phyloP scores from a whole-genome alignment of 1,284 basidiomycete species.

The Ganoderma lucidum region DNA sequence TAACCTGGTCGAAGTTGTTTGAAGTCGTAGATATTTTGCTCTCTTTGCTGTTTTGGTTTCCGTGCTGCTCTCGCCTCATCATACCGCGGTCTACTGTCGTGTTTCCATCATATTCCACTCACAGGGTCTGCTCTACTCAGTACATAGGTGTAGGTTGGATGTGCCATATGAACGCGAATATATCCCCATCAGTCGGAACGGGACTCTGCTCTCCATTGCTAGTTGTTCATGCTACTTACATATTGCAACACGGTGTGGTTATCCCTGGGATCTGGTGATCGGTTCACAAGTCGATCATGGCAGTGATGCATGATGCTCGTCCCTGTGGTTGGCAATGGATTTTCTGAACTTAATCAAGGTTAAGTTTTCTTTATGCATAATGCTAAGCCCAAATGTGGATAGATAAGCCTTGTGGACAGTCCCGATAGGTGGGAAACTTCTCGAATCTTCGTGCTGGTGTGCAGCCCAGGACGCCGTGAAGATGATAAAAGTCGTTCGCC shows the following conservation, averaged over 20 bases:
- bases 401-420: constrained; percentile 6
- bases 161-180: constrained; percentile 2
- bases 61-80: neutral
- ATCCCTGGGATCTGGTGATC: neutral
- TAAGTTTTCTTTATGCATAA: neutral
- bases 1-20: neutral
- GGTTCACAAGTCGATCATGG: neutral
- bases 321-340: neutral
- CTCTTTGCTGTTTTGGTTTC: neutral
- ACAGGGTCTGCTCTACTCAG: neutral
- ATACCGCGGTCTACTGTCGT: neutral
- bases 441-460: constrained; percentile 19
- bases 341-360: neutral
- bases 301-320: neutral
- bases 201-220: neutral
- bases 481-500: constrained; percentile 30
- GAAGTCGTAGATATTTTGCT: constrained; percentile 2
- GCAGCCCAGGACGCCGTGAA: constrained; percentile 11
- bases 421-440: constrained; percentile 21
- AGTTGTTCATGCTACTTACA: neutral
- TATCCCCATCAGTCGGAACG: neutral
- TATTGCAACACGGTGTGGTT: neutral
- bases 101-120: constrained; percentile 5
- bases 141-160: constrained; percentile 1
- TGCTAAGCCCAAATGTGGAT: neutral